A percentile compares a stretch with the other conserved stretches of the same genome.
Evolutionary conservation across 2,329 filamentous ascomycete species (phyloP).

Genomic region (Sporothrix brasiliensis): DNA sequence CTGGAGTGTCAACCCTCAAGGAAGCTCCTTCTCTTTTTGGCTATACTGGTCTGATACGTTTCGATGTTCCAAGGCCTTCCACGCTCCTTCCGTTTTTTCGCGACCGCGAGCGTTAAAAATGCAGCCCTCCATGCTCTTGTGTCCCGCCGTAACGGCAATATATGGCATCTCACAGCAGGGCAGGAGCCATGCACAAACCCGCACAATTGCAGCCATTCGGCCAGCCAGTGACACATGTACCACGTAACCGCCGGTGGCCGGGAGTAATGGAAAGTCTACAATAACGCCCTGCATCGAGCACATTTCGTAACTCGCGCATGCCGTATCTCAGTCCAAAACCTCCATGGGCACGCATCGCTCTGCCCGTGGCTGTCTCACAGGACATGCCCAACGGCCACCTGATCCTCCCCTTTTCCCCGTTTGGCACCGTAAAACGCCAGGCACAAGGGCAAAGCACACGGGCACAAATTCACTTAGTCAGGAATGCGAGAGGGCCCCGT

Average conservation of each 20-base stretch:
- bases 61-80: conserved; percentile 5
- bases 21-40: conserved; percentile 7
- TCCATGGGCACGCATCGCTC: conserved; percentile 1
- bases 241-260: neutral
- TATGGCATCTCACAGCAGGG: conserved; percentile 19
- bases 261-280: neutral
- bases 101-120: neutral
- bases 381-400: conserved; percentile 17
- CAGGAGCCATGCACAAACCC: conserved; percentile 11
- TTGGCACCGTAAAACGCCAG: neutral
- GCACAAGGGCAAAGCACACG: conserved; percentile 22
- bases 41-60: neutral
- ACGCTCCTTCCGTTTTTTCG: conserved; percentile 23
- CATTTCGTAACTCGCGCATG: neutral
- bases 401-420: conserved; percentile 14
- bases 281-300: neutral
- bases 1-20: conserved; percentile 15
- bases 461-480: neutral
- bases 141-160: neutral
- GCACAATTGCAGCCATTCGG: neutral
- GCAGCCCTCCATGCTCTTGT: neutral
- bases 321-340: conserved; percentile 3
- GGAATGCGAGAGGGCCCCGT: neutral
- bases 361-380: conserved; percentile 22
- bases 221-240: neutral